A percentile compares a stretch with the other conserved stretches of the same genome.
phyloP scores from a whole-genome alignment of 148 eudicot genomes.

The Camellia granthamiana region DNA sequence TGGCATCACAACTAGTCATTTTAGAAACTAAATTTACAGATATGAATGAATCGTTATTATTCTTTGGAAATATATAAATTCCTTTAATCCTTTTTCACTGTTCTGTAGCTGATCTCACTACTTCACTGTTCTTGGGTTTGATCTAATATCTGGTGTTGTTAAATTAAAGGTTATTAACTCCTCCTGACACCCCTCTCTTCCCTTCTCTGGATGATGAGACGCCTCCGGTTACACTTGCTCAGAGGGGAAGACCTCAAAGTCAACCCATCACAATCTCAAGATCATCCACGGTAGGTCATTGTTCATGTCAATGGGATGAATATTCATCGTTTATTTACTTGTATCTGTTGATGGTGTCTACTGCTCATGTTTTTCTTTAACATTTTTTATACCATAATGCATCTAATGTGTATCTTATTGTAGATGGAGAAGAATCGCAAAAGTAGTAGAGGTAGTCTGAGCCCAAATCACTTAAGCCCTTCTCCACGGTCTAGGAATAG shows the following conservation, averaged over 20 bases:
- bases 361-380: not conserved
- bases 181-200: constrained; percentile 96
- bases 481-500: constrained; percentile 63
- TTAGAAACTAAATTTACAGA: not conserved
- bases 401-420: constrained; percentile 10
- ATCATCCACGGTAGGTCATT: constrained; percentile 70
- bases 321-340: constrained; percentile 4
- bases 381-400: not conserved
- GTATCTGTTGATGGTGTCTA: not conserved
- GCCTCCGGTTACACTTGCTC: constrained; percentile 45
- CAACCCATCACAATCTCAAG: constrained; percentile 83
- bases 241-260: constrained; percentile 76
- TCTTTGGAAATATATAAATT: not conserved
- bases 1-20: not conserved
- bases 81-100: not conserved
- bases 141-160: constrained; percentile 17
- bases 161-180: constrained; percentile 79
- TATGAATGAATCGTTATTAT: not conserved
- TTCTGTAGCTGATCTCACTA: not conserved
- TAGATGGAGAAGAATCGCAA: constrained; percentile 84
- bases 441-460: constrained; percentile 85
- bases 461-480: constrained; percentile 87
- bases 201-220: constrained; percentile 88
- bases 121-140: constrained; percentile 2
- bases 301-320: constrained; percentile 12